phyloP scores from a whole-genome alignment of 768 basidiomycete species.

The Amanita phalloides region DNA sequence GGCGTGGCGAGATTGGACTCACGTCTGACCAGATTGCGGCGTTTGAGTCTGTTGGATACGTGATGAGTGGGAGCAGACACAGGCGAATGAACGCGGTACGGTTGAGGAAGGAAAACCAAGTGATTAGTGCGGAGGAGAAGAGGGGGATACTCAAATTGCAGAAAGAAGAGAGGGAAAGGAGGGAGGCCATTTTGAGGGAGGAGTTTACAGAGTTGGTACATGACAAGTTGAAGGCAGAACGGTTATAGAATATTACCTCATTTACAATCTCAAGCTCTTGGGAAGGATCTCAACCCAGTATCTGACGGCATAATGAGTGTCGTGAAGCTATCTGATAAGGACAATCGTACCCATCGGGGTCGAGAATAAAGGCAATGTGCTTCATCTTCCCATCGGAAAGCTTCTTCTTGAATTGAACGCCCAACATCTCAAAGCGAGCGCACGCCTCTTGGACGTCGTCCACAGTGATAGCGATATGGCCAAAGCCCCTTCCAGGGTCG shows the following conservation, averaged over 20 bases:
- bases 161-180: constrained; percentile 85
- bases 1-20: constrained; percentile 97
- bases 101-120: constrained; percentile 99
- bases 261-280: neutral
- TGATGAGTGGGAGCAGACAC: constrained; percentile 95
- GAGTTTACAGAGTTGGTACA: constrained; percentile 81
- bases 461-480: constrained; percentile 83
- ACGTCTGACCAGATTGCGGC: constrained; percentile 78
- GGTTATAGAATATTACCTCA: neutral
- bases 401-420: constrained; percentile 82
- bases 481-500: constrained; percentile 72
- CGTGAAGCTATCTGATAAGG: too few species aligned
- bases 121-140: constrained; percentile 98
- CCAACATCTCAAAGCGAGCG: constrained; percentile 68
- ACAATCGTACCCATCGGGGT: constrained; percentile 63
- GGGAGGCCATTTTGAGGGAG: constrained; percentile 81
- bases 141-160: constrained; percentile 91
- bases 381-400: constrained; percentile 81
- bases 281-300: constrained; percentile 15
- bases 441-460: constrained; percentile 79
- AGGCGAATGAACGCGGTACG: constrained; percentile 98
- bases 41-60: constrained; percentile 88
- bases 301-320: constrained; percentile 3
- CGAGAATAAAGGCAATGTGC: constrained; percentile 74
- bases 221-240: constrained; percentile 52